A percentile compares a stretch with the other conserved stretches of the same genome.
These are phyloP conservation scores for Aristolochia fimbriata DNA, from an alignment of 164 flowering plant genomes.

Conservation along the genomic window DNA sequence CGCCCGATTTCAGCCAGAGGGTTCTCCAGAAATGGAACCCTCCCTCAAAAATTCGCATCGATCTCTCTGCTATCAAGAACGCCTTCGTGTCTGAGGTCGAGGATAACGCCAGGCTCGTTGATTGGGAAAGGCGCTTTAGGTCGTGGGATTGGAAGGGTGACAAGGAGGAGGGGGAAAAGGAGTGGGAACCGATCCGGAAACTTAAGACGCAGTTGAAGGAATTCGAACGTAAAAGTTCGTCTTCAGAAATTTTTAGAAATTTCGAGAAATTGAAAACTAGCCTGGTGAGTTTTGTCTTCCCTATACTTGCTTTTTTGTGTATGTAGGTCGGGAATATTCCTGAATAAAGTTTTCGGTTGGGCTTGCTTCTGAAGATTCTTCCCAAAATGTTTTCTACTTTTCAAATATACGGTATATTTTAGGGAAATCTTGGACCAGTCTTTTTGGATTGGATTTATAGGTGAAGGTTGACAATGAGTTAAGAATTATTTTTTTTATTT, in stretches of 20 bases:
- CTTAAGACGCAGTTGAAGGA: conserved; percentile 65
- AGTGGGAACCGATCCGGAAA: conserved; percentile 60
- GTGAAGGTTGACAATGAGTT: too few species aligned
- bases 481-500: too few species aligned
- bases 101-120: conserved; percentile 22
- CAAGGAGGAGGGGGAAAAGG: conserved; percentile 5
- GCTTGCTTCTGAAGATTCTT: too few species aligned
- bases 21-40: conserved; percentile 69
- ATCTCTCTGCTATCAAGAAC: conserved; percentile 53
- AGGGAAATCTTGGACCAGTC: too few species aligned
- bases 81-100: conserved; percentile 53
- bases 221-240: conserved; percentile 49
- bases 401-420: too few species aligned
- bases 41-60: conserved; percentile 37
- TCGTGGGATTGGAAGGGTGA: conserved; percentile 23
- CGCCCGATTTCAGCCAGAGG: conserved; percentile 56
- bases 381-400: too few species aligned
- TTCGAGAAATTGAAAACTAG: conserved; percentile 76
- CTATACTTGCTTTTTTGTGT: not conserved
- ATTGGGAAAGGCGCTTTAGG: conserved; percentile 17
- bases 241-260: conserved; percentile 47
- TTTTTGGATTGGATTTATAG: too few species aligned
- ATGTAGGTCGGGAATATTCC: too few species aligned
- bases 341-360: too few species aligned
- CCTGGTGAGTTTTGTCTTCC: conserved; percentile 47